Base-by-base conservation (phyloP, 2,329 filamentous ascomycete species). In the Ophiostoma sp. region DNA sequence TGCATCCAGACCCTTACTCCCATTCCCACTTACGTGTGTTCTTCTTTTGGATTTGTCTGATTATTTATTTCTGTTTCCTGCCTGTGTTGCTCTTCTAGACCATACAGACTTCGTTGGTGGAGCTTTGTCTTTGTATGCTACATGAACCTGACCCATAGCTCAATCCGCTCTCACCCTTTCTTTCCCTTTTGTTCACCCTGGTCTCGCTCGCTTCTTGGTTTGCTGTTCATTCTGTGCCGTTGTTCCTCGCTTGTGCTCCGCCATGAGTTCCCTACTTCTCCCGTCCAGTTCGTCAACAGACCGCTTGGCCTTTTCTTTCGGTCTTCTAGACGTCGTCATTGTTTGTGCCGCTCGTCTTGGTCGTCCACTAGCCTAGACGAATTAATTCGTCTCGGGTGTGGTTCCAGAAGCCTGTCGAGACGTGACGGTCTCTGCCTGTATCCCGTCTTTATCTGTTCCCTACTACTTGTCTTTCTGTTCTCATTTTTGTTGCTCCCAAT, bases 171-270 rank as follows among this genome's bases (percentile, higher is more conserved):
- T 22, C 36, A 22, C 7, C 15, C 36, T 31, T 6, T 8, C 7
- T 50, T 12, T 39, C 6, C 25, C 22, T 61, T 33, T 50, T 63
- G 22, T 36, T 39, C 25, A 57, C 36, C 52, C 33, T 36, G 33
- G 36, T 19, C 61, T 45, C 12, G 55, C 36, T 57, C 36, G 33
- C 31, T 39, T 55, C n/a, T 52, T n/a, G 39, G 42, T 3, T 22
- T 42, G 36, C 22, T 48, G n/a, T 63, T 3, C 33, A 33, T 59
- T 31, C 25, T 36, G n/a, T 42, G n/a, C 36, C 36, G 36, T 45
- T 66, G 52, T 22, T 61, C 52, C 52, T 70, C 69, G 69, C 69
- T 70, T 70, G 52, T 48, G 22, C 33, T 48, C 52, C 39, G n/a
- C 25, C 52, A 48, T 33, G 36, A 42, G 17, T 15, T 19, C 8